Evolutionary conservation across 1,284 basidiomycete species (phyloP).

Genomic region (Termitomyces sp.): DNA sequence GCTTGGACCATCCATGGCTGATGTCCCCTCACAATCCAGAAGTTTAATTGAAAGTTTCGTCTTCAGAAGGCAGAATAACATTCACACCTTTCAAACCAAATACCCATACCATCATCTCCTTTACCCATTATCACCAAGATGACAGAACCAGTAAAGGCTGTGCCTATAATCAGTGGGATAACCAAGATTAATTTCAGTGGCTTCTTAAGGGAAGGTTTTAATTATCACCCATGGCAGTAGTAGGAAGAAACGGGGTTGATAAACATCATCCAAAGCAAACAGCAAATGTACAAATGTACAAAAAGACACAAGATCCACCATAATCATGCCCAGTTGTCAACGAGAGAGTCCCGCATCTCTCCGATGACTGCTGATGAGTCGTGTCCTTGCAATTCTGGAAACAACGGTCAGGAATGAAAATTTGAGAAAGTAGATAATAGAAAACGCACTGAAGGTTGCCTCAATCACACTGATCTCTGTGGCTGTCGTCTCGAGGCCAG

Average conservation of each 20-base stretch:
- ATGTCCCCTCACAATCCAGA: too few species aligned
- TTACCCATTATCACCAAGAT: too few species aligned
- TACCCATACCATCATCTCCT: too few species aligned
- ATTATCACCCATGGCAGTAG: not conserved
- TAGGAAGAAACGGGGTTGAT: not conserved
- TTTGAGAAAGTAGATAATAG: not conserved
- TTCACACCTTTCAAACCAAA: too few species aligned
- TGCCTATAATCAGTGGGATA: not conserved
- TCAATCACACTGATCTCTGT: constrained; percentile 99
- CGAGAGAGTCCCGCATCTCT: constrained; percentile 91
- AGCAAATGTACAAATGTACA: not conserved
- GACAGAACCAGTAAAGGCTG: too few species aligned
- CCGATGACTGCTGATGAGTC: constrained; percentile 83
- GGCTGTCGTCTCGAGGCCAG: constrained; percentile 93
- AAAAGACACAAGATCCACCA: not conserved
- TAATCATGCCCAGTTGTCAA: constrained; percentile 87
- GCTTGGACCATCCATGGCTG: too few species aligned
- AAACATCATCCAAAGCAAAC: not conserved
- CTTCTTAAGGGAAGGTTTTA: not conserved
- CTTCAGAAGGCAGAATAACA: too few species aligned
- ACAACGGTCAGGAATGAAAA: constrained; percentile 3
- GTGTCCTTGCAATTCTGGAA: constrained; percentile 82
- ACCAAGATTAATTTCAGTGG: not conserved
- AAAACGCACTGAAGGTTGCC: constrained; percentile 84
- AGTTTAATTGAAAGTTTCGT: too few species aligned